Base-by-base conservation (phyloP, 805 yeast species). In the Jamesozyma hellenica region DNA sequence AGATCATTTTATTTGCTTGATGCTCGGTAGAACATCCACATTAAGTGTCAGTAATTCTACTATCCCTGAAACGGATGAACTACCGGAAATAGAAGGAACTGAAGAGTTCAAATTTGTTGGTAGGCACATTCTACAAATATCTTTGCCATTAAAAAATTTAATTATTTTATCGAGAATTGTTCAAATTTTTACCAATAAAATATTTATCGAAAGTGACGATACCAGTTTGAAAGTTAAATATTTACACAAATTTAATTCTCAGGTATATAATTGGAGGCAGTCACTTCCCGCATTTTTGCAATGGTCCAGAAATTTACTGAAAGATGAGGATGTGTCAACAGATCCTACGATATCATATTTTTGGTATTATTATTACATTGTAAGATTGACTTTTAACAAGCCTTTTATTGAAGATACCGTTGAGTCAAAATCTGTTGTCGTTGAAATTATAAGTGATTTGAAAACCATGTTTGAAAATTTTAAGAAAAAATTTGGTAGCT, bases 81-180 rank as follows among this genome's bases (percentile, higher is more conserved):
- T 77, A 41, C 82, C 82, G 0, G 80, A 75, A 49, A 63, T 77
- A 38, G 74, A 70, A 35, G 73, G 80, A 67, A 75, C 78, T n/a
- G 75, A 72, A 42, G 80, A 76, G 27, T 77, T 67, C 53, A 65
- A 71, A 42, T 76, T 55, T 38, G 49, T 52, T 18, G 54, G 63
- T 32, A 54, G 49, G 32, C 53, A 52, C 35, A 57, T 52, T 18
- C 41, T 61, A 31, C 63, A 54, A 33, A 50, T 61, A 11, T 58
- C 66, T 2, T 35, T 56, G 13, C 64, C 64, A 2, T 45, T 62
- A 64, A 61, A 72, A 34, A 72, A 71, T 41, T 52, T 71, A 40
- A 62, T 71, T 41, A 61, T 72, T 27, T 46, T 60, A 13, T 65
- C 74, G n/a, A 53, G 64, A 43, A 55, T 59, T 34, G 63, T 61